Percentiles rank a stretch among this genome's conserved stretches.
phyloP scores from a whole-genome alignment of 2,329 filamentous ascomycete genomes.

The Teratosphaeria gauchensis region DNA sequence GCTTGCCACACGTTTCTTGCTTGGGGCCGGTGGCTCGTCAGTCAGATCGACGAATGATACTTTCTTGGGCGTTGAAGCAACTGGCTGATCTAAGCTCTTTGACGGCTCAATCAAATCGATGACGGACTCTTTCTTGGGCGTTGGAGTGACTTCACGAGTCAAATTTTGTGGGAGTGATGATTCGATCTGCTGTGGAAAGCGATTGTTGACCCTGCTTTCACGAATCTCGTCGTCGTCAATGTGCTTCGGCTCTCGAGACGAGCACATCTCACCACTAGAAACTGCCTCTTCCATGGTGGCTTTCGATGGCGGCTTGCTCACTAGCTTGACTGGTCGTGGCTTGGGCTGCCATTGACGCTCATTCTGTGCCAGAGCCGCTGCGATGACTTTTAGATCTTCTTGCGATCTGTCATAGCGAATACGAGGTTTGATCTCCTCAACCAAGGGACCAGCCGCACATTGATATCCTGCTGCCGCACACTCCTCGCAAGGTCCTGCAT shows the following conservation, averaged over 20 bases:
- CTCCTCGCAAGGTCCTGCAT: slow-evolving; percentile 24
- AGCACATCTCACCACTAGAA: not conserved
- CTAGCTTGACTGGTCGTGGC: not conserved
- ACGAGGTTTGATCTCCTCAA: slow-evolving; percentile 13
- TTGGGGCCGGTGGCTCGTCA: not conserved
- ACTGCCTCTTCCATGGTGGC: not conserved
- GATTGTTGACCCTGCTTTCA: not conserved
- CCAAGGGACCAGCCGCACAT: slow-evolving; percentile 30
- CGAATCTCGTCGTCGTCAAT: not conserved
- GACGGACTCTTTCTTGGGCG: not conserved
- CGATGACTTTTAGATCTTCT: not conserved
- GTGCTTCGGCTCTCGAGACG: not conserved
- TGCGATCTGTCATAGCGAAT: slow-evolving; percentile 8
- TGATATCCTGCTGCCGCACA: slow-evolving; percentile 20
- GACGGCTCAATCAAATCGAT: not conserved
- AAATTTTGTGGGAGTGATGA: not conserved
- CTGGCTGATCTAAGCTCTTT: not conserved
- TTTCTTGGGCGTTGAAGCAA: not conserved
- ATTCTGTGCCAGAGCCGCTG: not conserved
- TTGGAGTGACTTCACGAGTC: not conserved
- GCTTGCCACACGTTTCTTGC: not conserved
- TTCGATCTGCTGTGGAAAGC: not conserved
- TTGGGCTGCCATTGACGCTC: not conserved
- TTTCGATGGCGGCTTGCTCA: not conserved
- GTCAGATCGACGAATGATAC: not conserved